phyloP scores from a whole-genome alignment of 2,329 filamentous ascomycete species.

The Trichoderma koningii region DNA sequence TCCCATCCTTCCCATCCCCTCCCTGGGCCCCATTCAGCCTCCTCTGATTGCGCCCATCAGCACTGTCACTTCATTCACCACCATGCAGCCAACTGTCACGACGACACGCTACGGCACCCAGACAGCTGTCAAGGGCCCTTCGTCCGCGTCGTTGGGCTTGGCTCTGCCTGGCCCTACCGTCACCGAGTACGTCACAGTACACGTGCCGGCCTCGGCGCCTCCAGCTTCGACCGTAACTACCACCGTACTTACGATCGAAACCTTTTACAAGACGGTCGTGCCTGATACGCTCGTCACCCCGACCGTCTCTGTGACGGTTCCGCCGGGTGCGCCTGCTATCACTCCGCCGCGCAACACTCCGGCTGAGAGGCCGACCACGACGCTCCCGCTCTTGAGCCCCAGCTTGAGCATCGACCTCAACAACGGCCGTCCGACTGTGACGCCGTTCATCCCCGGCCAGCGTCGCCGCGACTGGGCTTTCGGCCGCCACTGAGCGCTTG shows the following conservation, averaged over 20 bases:
- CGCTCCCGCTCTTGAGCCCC: not conserved
- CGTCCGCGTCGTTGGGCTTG: not conserved
- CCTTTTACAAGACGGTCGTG: not conserved
- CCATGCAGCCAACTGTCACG: conserved; percentile 30
- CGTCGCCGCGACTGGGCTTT: conserved; percentile 22
- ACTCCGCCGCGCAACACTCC: not conserved
- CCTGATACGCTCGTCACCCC: not conserved
- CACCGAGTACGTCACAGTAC: conserved; percentile 6
- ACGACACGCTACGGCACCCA: conserved; percentile 29
- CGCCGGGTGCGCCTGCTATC: conserved; percentile 6
- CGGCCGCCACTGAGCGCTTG: conserved; percentile 10
- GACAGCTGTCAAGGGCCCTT: not conserved
- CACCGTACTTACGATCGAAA: not conserved
- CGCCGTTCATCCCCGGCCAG: conserved; percentile 7
- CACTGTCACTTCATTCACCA: too few species aligned
- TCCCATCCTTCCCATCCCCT: not conserved
- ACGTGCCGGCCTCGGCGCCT: not conserved
- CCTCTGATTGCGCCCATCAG: conserved; percentile 29
- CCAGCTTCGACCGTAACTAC: conserved; percentile 5
- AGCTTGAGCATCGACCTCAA: not conserved
- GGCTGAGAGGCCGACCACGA: conserved; percentile 7
- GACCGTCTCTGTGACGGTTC: conserved; percentile 11
- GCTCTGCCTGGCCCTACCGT: conserved; percentile 2
- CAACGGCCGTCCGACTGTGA: conserved; percentile 22
- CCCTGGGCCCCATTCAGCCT: conserved; percentile 28